Percentiles rank a stretch among this genome's conserved stretches.
Conservation (phyloP, 2,329 filamentous ascomycete species). For the Claviceps digitariae region DNA sequence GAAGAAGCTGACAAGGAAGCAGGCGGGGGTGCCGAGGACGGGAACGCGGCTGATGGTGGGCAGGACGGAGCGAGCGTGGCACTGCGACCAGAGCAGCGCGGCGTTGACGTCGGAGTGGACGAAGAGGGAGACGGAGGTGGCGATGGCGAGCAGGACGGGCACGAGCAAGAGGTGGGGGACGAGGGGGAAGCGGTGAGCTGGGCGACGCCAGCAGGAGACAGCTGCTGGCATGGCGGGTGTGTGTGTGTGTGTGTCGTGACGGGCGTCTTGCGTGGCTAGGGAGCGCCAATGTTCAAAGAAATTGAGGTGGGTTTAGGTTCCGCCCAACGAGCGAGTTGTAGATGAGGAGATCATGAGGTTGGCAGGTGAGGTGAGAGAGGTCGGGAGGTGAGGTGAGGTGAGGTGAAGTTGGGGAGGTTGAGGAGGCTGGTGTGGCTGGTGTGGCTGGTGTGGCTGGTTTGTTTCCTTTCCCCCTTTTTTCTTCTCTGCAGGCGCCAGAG, state of each 20-base stretch:
- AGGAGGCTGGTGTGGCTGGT: too few relatives aligned
- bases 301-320: too few relatives aligned
- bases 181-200: constrained; percentile 39
- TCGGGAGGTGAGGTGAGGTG: too few relatives aligned
- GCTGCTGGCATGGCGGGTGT: background rate
- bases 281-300: too few relatives aligned
- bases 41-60: constrained; percentile 31
- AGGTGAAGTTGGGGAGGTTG: too few relatives aligned
- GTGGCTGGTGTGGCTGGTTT: too few relatives aligned
- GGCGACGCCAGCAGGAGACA: constrained; percentile 19
- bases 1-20: constrained; percentile 39
- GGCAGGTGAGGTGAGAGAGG: too few relatives aligned
- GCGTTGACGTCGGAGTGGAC: constrained; percentile 35
- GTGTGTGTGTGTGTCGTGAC: too few relatives aligned
- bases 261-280: background rate
- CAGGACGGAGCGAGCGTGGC: constrained; percentile 32
- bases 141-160: constrained; percentile 31
- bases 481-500: too few relatives aligned
- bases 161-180: constrained; percentile 38
- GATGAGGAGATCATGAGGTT: background rate
- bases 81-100: constrained; percentile 39
- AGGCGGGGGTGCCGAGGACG: constrained; percentile 30
- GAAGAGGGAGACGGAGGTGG: constrained; percentile 29
- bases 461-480: too few relatives aligned
- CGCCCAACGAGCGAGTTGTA: too few relatives aligned